Percentiles rank a stretch among this genome's conserved stretches.
Conservation (phyloP, 2,329 filamentous ascomycete species). For the Epichloe scottii region DNA sequence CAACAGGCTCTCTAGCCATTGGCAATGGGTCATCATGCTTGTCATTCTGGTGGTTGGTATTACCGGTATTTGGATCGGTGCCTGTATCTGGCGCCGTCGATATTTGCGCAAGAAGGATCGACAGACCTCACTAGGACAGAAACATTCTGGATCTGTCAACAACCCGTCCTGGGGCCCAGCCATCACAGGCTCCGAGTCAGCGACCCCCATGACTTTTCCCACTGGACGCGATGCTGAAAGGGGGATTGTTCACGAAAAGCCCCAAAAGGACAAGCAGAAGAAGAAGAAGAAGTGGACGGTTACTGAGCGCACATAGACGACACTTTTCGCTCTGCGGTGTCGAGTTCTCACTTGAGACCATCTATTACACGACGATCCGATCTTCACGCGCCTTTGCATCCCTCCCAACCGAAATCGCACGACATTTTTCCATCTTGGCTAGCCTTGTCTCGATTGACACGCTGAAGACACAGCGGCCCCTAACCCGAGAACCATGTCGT, state of each 20-base stretch:
- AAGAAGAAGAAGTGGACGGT: conserved; percentile 39
- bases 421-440: background rate
- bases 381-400: background rate
- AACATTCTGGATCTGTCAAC: conserved; percentile 25
- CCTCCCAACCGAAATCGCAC: background rate
- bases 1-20: conserved; percentile 54
- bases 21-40: conserved; percentile 72
- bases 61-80: conserved; percentile 50
- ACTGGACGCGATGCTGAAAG: conserved; percentile 6
- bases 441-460: background rate
- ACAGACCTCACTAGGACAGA: conserved; percentile 24
- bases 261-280: conserved; percentile 23
- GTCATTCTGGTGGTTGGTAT: conserved; percentile 62
- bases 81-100: conserved; percentile 59
- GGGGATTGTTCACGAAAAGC: conserved; percentile 7
- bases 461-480: background rate
- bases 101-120: conserved; percentile 59
- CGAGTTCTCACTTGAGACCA: background rate
- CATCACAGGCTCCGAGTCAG: conserved; percentile 12
- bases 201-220: conserved; percentile 10
- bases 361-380: background rate
- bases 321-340: background rate
- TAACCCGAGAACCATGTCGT: background rate
- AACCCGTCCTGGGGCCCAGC: conserved; percentile 24
- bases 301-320: conserved; percentile 26